Conservation (phyloP, 176 grass and related monocot genomes). For the Paspalum vaginatum region DNA sequence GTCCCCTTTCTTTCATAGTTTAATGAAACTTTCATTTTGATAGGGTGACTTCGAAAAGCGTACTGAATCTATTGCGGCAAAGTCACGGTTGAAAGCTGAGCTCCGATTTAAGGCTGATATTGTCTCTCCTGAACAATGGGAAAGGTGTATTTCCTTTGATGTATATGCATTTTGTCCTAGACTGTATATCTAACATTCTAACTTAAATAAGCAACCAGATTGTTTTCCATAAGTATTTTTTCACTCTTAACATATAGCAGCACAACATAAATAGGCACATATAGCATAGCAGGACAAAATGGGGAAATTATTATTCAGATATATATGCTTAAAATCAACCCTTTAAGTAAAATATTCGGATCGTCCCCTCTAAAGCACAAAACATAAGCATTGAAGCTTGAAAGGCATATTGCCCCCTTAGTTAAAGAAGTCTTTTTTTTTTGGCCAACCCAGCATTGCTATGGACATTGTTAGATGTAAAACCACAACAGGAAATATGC, state of each 20-base stretch:
- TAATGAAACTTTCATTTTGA: conserved; percentile 37
- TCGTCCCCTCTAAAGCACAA: background rate
- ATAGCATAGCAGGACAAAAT: background rate
- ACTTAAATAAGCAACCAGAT: background rate
- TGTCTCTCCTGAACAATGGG: conserved; percentile 95
- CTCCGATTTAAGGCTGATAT: conserved; percentile 91
- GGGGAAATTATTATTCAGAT: background rate
- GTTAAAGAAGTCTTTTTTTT: background rate
- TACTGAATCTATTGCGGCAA: conserved; percentile 75
- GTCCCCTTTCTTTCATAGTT: conserved; percentile 2
- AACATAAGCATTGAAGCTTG: background rate
- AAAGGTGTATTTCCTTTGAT: conserved; percentile 66
- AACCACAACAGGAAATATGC: background rate
- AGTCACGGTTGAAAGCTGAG: conserved; percentile 78
- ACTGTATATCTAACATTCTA: background rate
- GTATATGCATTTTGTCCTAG: conserved; percentile 21
- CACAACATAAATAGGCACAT: conserved; percentile 15
- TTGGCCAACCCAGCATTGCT: background rate
- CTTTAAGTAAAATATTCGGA: background rate
- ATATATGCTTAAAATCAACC: background rate
- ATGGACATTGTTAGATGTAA: conserved; percentile 3
- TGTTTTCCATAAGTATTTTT: conserved; percentile 25
- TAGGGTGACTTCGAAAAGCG: conserved; percentile 90
- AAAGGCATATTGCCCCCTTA: background rate
- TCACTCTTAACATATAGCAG: conserved; percentile 23